Conservation (phyloP, 106 monocot species). For the Allium fistulosum region DNA sequence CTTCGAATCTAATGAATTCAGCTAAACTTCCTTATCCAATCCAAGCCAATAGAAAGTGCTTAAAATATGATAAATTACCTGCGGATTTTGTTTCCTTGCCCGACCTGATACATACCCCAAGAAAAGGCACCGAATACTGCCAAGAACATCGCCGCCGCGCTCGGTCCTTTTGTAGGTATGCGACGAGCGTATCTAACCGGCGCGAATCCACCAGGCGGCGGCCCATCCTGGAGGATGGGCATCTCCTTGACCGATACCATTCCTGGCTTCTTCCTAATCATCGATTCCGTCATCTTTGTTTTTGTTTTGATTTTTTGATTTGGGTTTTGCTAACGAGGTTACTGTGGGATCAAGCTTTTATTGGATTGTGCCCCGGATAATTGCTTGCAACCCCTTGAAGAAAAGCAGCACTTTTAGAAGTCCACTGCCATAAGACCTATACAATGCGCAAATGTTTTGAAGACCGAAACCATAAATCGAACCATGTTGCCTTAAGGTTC, state of each 20-base stretch:
- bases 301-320: background rate
- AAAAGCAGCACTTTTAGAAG: too few relatives aligned
- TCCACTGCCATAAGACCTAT: too few relatives aligned
- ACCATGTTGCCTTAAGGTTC: too few relatives aligned
- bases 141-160: constrained; percentile 72
- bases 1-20: too few relatives aligned
- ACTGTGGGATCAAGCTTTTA: too few relatives aligned
- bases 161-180: constrained; percentile 73
- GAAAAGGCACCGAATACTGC: constrained; percentile 65
- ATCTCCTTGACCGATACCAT: constrained; percentile 83
- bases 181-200: constrained; percentile 77
- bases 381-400: too few relatives aligned
- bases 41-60: too few relatives aligned
- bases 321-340: background rate
- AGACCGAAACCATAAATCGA: too few relatives aligned
- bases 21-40: too few relatives aligned
- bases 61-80: constrained; percentile 21
- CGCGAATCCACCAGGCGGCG: constrained; percentile 76
- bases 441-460: too few relatives aligned
- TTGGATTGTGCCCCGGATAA: too few relatives aligned
- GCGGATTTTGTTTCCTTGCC: constrained; percentile 89
- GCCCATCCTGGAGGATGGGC: constrained; percentile 85
- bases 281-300: constrained; percentile 69
- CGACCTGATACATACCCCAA: constrained; percentile 93
- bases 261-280: constrained; percentile 78